These are phyloP conservation scores for Pythium sukuiense DNA, from an alignment of 352 stramenopile genomes.

Conservation along the genomic window DNA sequence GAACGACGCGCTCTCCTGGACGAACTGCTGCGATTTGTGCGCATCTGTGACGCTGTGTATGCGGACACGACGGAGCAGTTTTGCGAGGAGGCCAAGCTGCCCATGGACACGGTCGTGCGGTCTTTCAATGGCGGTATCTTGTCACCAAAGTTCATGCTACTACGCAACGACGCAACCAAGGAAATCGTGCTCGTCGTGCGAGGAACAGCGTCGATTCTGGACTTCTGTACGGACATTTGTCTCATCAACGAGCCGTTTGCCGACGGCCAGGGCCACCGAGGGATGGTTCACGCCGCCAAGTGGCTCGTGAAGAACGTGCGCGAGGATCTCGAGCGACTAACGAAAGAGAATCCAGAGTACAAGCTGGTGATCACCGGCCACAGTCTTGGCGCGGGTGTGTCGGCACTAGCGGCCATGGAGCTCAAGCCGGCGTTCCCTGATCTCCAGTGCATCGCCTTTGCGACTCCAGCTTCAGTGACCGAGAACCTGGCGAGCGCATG, in stretches of 20 bases:
- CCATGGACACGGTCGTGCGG: conserved; percentile 40
- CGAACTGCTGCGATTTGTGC: conserved; percentile 51
- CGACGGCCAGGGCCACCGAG: conserved; percentile 70
- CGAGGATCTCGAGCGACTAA: conserved; percentile 46
- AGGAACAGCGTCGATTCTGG: conserved; percentile 70
- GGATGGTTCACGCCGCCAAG: conserved; percentile 72
- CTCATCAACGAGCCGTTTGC: conserved; percentile 76
- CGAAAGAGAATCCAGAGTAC: conserved; percentile 51
- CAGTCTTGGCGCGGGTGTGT: conserved; percentile 67
- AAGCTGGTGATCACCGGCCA: conserved; percentile 63
- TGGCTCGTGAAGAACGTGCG: conserved; percentile 67
- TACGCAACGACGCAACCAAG: conserved; percentile 50
- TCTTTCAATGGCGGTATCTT: conserved; percentile 67
- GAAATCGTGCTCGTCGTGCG: conserved; percentile 68
- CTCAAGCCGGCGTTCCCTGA: conserved; percentile 41
- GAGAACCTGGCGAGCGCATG: conserved; percentile 52
- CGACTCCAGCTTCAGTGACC: conserved; percentile 71
- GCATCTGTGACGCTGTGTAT: conserved; percentile 70
- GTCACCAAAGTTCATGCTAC: conserved; percentile 72
- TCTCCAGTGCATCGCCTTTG: conserved; percentile 70
- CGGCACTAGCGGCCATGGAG: conserved; percentile 63
- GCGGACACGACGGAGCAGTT: conserved; percentile 52
- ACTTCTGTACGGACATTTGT: conserved; percentile 83
- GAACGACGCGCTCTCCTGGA: conserved; percentile 23
- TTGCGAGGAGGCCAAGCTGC: conserved; percentile 50